These are phyloP conservation scores for Fusarium sterilihyphosum DNA, from an alignment of 2,329 filamentous ascomycete species.

Conservation along the genomic window DNA sequence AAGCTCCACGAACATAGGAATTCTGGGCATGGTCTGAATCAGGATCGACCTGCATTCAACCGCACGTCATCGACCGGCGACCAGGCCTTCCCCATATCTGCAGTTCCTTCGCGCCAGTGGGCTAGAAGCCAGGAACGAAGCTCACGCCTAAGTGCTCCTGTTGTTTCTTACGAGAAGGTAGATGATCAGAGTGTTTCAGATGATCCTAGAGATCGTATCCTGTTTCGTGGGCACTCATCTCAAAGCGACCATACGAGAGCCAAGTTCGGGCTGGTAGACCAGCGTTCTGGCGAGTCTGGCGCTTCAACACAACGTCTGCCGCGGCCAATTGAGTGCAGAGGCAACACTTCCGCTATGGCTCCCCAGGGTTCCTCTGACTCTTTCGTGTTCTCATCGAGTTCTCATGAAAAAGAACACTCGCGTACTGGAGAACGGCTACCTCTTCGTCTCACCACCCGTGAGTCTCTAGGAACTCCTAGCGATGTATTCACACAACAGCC, in stretches of 20 bases:
- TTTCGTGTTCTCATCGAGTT: neutral
- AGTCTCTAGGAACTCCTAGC: too few species aligned
- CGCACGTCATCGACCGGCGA: rapidly evolving
- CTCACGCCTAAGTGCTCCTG: too few species aligned
- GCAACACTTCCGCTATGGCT: neutral
- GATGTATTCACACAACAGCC: neutral
- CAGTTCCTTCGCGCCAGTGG: neutral
- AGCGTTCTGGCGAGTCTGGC: neutral
- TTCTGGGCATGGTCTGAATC: neutral
- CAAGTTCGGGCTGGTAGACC: neutral
- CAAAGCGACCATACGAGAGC: neutral
- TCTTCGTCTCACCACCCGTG: neutral
- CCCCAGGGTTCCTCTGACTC: neutral
- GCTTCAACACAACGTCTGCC: neutral
- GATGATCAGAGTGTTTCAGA: neutral
- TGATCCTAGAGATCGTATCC: neutral
- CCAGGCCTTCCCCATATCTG: rapidly evolving
- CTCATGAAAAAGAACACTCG: neutral
- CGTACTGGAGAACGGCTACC: neutral
- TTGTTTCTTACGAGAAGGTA: too few species aligned
- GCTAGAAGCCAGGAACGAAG: neutral
- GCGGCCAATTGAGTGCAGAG: neutral
- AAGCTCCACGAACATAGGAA: neutral
- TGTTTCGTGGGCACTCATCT: neutral
- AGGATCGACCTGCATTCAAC: neutral